A percentile compares a stretch with the other conserved stretches of the same genome.
Evolutionary conservation across 208 protist genomes (phyloP).

Genomic region (Zelonia costaricensis): DNA sequence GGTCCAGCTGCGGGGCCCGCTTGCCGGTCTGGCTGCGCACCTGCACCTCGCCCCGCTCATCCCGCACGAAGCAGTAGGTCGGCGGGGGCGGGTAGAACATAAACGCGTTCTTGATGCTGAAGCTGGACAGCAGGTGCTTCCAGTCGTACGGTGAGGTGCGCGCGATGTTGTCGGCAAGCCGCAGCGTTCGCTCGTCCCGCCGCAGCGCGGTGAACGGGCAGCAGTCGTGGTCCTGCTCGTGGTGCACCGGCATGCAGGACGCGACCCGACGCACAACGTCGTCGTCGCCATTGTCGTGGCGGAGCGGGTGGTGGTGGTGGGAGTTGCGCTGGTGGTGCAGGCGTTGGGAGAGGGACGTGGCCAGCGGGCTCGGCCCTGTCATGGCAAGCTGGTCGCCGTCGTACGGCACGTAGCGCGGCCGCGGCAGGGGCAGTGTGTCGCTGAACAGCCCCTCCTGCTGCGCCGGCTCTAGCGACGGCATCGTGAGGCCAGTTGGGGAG

Average conservation of each 20-base stretch:
- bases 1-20: constrained; percentile 14
- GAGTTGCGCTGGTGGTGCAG: too few relatives aligned
- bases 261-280: neutral
- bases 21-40: constrained; percentile 22
- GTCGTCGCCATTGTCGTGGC: too few relatives aligned
- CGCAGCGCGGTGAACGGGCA: constrained; percentile 40
- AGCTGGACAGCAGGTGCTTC: constrained; percentile 34
- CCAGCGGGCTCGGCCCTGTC: too few relatives aligned
- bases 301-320: too few relatives aligned
- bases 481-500: constrained; percentile 2
- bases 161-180: neutral
- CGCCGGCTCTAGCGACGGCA: neutral
- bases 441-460: too few relatives aligned
- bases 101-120: constrained; percentile 51
- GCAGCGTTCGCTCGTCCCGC: constrained; percentile 30
- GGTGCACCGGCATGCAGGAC: constrained; percentile 15
- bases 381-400: too few relatives aligned
- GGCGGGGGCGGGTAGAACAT: constrained; percentile 54
- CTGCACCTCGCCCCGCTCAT: constrained; percentile 21
- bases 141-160: constrained; percentile 30
- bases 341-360: too few relatives aligned
- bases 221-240: constrained; percentile 44
- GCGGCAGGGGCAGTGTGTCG: too few relatives aligned
- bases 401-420: too few relatives aligned
- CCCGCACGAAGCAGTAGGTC: constrained; percentile 35